Evolutionary conservation across 2,329 filamentous ascomycete genomes (phyloP), one percentile per base, ranked within the genome.

Genomic region (Hymenoscyphus scutula): DNA sequence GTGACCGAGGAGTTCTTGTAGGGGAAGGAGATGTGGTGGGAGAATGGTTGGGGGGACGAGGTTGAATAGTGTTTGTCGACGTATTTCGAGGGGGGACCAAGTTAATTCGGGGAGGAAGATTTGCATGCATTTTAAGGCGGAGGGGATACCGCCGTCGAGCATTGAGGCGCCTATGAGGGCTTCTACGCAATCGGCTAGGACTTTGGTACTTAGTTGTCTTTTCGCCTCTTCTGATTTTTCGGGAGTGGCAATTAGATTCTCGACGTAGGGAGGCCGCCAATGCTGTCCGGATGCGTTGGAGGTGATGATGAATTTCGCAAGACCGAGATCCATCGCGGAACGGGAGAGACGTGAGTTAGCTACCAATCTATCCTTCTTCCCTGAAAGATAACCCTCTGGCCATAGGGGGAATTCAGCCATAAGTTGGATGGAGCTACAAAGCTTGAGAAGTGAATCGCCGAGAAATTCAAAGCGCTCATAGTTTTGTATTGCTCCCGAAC

Each of bases 381-480:
- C 76, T 0, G 88, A 88, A 0, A 98, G 80, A 64, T 88, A 89
- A 0, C 90, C 88, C 75, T 97, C 94, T 0, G 91, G 91, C 82
- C 85, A 92, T 4, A 81, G 76, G 0, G 84, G 83, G 64, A 92
- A 75, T 34, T 80, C 72, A 19, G 81, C 80, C 19, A 79, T 77
- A 2, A 93, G 80, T 61, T 92, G 88, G 1, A 91, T 74, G 0
- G 87, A 85, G 0, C 89, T 82, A 55, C 84, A 85, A 62, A 89
- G 84, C 71, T 98, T 98, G 41, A 98, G 80, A 1, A 96, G 80
- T 0, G 86, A 87, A 70, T 98, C 94, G 0, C 95, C 95, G 0
- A 97, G 77, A 68, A 96, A 96, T 73, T 98, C 95, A 0, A 96
- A 78, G 2, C 89, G 81, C 70, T 98, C 89, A 72, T 97, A 97